Base-by-base conservation (phyloP, 2,329 filamentous ascomycete genomes). In the Fusarium abutilonis region DNA sequence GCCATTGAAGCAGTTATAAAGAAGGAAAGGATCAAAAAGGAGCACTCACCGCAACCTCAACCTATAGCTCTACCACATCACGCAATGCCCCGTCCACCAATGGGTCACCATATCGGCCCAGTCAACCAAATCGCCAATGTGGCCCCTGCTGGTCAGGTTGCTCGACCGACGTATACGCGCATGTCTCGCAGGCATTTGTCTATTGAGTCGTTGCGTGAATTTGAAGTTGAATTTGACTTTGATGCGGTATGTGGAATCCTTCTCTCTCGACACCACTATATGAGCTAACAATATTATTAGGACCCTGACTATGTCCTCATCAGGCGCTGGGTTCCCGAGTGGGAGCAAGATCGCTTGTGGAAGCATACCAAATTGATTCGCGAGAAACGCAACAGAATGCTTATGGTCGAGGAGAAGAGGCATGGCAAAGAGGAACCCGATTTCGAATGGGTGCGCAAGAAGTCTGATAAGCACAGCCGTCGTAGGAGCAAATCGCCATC, bases 281-380 rank as follows among this genome's bases (percentile, higher is more conserved):
- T 48, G 29, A 39, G 43, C 64, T 86, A 76, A 74, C 71, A 68
- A 13, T 32, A 10, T 44, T 9, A 8, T 38, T 64, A 87, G 81
- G 88, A 93, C 69, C 82, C 85, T 15, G 86, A 89, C 42, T 93
- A 86, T 67, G 79, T 93, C 52, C 75, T 93, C 56, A 89, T 93
- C 76, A 90, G 89, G 75, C 82, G 86, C 52, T 91, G 86, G 86
- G 86, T 93, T 47, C 84, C 86, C 4, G 87, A 92, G 66, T 83
- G 85, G 60, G 85, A 92, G 72, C 90, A 92, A 70, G 84, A 91
- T 56, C 79, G 86, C 53, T 82, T 92, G 44, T 93, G 90, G 83
- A 83, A 85, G 39, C 89, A 93, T 75, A 92, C 90, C 4, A 82
- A 82, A 60, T 78, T 82, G 39, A 73, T 91, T 61, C 86, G 87